Evolutionary conservation across 2,329 filamentous ascomycete species (phyloP), one percentile per base, ranked within the genome.

Genomic region (Nothomitra cinnamomea): DNA sequence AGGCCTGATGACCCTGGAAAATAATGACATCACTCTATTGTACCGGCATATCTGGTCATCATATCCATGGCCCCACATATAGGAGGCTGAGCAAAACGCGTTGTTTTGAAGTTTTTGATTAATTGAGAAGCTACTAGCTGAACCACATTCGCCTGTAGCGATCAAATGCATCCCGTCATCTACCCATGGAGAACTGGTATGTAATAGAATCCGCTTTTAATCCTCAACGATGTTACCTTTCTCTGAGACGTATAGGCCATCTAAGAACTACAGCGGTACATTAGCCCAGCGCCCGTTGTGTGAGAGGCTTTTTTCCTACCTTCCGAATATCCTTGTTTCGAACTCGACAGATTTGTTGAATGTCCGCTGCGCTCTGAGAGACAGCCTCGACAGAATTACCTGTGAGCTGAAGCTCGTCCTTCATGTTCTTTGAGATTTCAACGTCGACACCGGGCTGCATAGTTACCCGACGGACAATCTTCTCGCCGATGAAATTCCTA

Each of bases 271-370:
- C 58, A 22, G 36, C 24, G 21, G 28, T 58, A 38, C 15, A 24
- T 35, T 51, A 32, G 17, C 36, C 19, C 50, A 51, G 52, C 3
- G 15, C 21, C 57, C 19, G 56, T 10, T 35, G n/a, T 38, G 28
- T 22, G n/a, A 36, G 15, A 62, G 61, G 15, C 28, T 13, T 60
- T 66, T 52, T 51, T 63, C 74, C 63, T 69, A 88, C 85, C 85
- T 95, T 95, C 78, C 94, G 88, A 79, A 98, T 98, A 95, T 98
- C 92, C 88, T 98, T 98, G 87, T 98, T 98, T 74, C 88, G 83
- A 74, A 98, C 92, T 76, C 82, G 82, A 88, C 92, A 98, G 76
- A 92, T 89, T 77, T 98, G 92, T 80, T 98, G 92, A 72, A 98
- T 95, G 73, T 98, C 92, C 74, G 92, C 92, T 63, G 92, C 92